A percentile compares a stretch with the other conserved stretches of the same genome.
phyloP scores from a whole-genome alignment of 257 asterid species.

The Solanum okadae region DNA sequence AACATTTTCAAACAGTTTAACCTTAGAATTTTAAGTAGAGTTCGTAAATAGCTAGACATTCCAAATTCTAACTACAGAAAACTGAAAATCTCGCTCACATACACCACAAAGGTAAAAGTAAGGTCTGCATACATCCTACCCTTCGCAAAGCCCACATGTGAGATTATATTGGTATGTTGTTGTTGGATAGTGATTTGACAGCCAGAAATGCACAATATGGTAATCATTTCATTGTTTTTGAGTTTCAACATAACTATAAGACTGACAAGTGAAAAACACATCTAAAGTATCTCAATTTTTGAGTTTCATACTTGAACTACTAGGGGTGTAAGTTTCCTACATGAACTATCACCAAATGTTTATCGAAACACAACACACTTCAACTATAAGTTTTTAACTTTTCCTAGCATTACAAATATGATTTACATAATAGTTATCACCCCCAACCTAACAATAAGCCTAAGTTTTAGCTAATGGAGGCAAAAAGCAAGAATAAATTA shows the following conservation, averaged over 20 bases:
- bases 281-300: too few species aligned
- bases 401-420: background rate
- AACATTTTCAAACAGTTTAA: background rate
- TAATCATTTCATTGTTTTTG: background rate
- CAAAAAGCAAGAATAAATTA: background rate
- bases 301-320: background rate
- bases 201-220: background rate
- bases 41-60: background rate
- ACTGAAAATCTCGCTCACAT: background rate
- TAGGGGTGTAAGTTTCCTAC: too few species aligned
- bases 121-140: background rate
- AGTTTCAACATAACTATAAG: background rate
- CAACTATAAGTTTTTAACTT: too few species aligned
- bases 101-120: background rate
- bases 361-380: background rate
- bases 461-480: background rate
- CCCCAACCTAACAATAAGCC: background rate
- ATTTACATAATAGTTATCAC: background rate
- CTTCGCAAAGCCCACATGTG: too few species aligned
- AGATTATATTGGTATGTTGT: too few species aligned
- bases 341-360: background rate
- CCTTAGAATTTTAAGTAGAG: background rate
- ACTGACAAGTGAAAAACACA: background rate
- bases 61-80: background rate
- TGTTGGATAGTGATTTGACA: background rate